Evolutionary conservation across 1,284 basidiomycete genomes (phyloP).

Genomic region (Tilletiopsis washingtonensis): DNA sequence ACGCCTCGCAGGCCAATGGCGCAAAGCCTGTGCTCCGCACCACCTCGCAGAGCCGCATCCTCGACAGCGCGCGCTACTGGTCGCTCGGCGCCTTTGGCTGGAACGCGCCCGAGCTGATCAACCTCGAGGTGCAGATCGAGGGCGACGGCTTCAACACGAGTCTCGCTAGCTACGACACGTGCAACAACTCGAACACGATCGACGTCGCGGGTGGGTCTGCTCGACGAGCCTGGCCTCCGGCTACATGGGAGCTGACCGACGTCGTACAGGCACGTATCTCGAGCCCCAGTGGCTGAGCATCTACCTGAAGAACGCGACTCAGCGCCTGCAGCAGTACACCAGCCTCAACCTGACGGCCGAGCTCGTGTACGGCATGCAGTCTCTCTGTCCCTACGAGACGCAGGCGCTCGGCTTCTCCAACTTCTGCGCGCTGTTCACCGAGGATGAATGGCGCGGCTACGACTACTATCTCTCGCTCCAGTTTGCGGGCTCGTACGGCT

Average conservation of each 20-base stretch:
- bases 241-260: too few relatives aligned
- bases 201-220: too few relatives aligned
- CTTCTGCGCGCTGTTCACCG: constrained; percentile 81
- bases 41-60: constrained; percentile 60
- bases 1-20: constrained; percentile 23
- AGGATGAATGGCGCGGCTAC: constrained; percentile 80
- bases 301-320: constrained; percentile 32
- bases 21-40: constrained; percentile 39
- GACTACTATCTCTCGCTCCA: constrained; percentile 55
- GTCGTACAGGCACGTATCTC: constrained; percentile 54
- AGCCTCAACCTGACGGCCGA: constrained; percentile 49
- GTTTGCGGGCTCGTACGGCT: constrained; percentile 57
- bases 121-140: constrained; percentile 41
- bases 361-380: constrained; percentile 33
- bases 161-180: constrained; percentile 65
- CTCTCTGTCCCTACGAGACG: constrained; percentile 48
- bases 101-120: constrained; percentile 27
- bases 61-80: constrained; percentile 72
- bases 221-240: too few relatives aligned
- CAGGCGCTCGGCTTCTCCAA: constrained; percentile 30
- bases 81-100: constrained; percentile 31
- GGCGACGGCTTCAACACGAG: constrained; percentile 66
- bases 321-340: constrained; percentile 33
- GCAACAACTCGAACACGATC: constrained; percentile 51
- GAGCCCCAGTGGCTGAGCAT: constrained; percentile 44